Evolutionary conservation across 202 grass and related monocot genomes (phyloP), one percentile per base, ranked within the genome.

Genomic region (Digitaria exilis): DNA sequence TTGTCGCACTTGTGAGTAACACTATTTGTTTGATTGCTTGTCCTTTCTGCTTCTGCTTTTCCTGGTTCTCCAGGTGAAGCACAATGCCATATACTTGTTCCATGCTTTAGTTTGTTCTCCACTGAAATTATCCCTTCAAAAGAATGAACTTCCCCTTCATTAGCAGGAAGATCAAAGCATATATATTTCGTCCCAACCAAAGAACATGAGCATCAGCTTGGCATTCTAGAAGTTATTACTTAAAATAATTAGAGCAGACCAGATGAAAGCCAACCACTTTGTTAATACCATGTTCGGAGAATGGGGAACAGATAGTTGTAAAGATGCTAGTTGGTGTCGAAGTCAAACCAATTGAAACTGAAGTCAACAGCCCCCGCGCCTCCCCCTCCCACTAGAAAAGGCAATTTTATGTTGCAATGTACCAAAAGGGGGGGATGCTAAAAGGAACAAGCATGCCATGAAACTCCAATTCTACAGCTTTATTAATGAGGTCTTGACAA

Each of bases 41-140:
- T 76, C 78, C n/a, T 75, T 87, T 82, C 71, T 76, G 50, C 60
- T 60, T 81, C 75, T 73, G 32, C 22, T 76, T 87, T 87, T 76
- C 51, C 69, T 69, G 17, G 62, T 69, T 76, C 52, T 76, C 78
- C 85, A 76, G 51, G 78, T 42, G 62, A 75, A 62, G 78, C 63
- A 76, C 51, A 55, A 75, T 75, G 80, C 46, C 21, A 73, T 76
- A 82, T 76, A 57, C 42, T 69, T 69, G 52, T 82, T 82, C 85
- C 54, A 50, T 77, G 30, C 71, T 81, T 81, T 69, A 77, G 43
- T 82, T 87, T 76, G 78, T 87, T 87, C 85, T 69, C 72, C 79
- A 87, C 64, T 82, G 24, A 76, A 41, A 77, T 82, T 76, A 77
- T 87, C 71, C 42, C 63, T 82, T 58, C n/a, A 71, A 77, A 69